Conservation (phyloP, 2,329 filamentous ascomycete species). For the Fusarium incarnatum region DNA sequence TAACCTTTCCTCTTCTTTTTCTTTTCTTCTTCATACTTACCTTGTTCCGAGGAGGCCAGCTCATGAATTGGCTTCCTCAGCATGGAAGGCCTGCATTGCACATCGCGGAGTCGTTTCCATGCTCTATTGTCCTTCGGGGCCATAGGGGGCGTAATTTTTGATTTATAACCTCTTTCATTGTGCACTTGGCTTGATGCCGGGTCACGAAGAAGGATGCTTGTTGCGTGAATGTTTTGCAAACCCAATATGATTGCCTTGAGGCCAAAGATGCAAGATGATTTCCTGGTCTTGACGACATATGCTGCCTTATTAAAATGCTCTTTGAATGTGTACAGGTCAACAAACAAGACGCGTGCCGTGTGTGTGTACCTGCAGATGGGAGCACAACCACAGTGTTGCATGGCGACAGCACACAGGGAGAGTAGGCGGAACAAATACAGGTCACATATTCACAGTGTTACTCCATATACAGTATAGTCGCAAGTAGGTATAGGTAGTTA, state of each 20-base stretch:
- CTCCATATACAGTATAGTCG: not conserved
- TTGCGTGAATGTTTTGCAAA: not conserved
- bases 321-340: too few species aligned
- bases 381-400: not conserved
- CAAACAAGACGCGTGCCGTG: not conserved
- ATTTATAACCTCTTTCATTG: constrained; percentile 58
- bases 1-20: constrained; percentile 40
- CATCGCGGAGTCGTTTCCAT: constrained; percentile 61
- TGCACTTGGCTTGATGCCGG: constrained; percentile 52
- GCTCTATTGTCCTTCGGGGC: constrained; percentile 66
- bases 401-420: not conserved
- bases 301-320: too few species aligned
- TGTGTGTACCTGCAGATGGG: not conserved
- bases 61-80: constrained; percentile 60
- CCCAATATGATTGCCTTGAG: too few species aligned
- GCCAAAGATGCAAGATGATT: too few species aligned
- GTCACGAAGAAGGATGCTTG: constrained; percentile 44
- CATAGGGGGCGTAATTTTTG: constrained; percentile 67
- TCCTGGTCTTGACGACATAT: too few species aligned
- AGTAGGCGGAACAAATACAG: too few species aligned
- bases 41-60: constrained; percentile 59
- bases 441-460: not conserved
- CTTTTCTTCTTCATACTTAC: constrained; percentile 66
- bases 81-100: constrained; percentile 66
- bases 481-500: too few species aligned